Conservation (phyloP, 2,329 filamentous ascomycete species). For the Trichophyton mentagrophytes region DNA sequence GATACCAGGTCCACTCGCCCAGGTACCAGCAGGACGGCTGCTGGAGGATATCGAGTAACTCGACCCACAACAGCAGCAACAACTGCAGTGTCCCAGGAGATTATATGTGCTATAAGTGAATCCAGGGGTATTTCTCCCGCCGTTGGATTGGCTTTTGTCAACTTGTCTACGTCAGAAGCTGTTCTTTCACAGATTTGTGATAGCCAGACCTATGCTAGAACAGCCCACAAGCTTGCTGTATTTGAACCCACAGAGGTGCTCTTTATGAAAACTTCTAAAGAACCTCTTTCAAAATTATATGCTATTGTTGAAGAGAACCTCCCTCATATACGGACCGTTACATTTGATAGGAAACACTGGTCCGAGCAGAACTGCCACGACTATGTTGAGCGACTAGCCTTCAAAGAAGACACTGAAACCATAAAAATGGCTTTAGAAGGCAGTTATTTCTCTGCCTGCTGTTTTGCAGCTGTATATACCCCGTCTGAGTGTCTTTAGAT, state of each 20-base stretch:
- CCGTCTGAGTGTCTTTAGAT: neutral
- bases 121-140: constrained; percentile 75
- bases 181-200: constrained; percentile 85
- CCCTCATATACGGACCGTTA: constrained; percentile 46
- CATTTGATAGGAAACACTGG: constrained; percentile 69
- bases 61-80: constrained; percentile 43
- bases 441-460: constrained; percentile 78
- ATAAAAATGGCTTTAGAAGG: constrained; percentile 66
- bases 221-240: constrained; percentile 72
- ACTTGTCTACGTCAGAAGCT: constrained; percentile 71
- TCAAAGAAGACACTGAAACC: constrained; percentile 64
- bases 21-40: constrained; percentile 14
- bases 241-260: constrained; percentile 69
- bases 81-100: constrained; percentile 48
- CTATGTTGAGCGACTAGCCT: constrained; percentile 66
- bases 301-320: constrained; percentile 62
- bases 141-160: constrained; percentile 76
- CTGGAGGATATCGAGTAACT: constrained; percentile 37
- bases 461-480: constrained; percentile 65
- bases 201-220: constrained; percentile 80
- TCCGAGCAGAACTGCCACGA: constrained; percentile 66
- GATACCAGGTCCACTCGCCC: constrained; percentile 1
- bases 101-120: constrained; percentile 81
- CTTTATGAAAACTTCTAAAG: constrained; percentile 59
- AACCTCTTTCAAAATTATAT: constrained; percentile 59